phyloP scores from a whole-genome alignment of 2,329 filamentous ascomycete genomes.

The Talaromyces sp. region DNA sequence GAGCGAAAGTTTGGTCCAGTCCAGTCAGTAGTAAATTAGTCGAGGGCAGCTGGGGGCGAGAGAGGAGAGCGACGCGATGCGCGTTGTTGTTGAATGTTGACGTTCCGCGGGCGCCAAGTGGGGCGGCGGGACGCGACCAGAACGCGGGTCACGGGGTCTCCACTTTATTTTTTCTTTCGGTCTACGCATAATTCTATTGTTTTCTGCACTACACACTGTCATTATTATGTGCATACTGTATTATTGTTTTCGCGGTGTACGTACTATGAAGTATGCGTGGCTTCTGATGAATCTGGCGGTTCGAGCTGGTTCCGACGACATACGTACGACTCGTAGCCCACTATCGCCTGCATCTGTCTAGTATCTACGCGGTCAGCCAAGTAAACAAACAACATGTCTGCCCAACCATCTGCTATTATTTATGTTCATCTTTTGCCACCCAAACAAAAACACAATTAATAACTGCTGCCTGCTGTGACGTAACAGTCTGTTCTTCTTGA shows the following conservation, averaged over 20 bases:
- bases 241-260: no score
- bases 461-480: not conserved
- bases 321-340: not conserved
- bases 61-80: not conserved
- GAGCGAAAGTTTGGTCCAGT: not conserved
- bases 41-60: not conserved
- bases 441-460: not conserved
- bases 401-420: not conserved
- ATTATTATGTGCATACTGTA: not conserved
- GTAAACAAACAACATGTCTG: not conserved
- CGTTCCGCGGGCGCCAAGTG: not conserved
- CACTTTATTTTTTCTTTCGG: not conserved
- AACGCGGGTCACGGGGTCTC: not conserved
- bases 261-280: not conserved
- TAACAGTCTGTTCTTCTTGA: not conserved
- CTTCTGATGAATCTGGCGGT: not conserved
- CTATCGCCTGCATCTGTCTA: no score
- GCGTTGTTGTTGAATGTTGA: slow-evolving; percentile 2
- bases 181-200: not conserved
- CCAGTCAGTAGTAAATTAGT: not conserved
- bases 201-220: not conserved
- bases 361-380: not conserved
- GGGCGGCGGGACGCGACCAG: not conserved
- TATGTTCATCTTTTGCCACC: not conserved
- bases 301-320: not conserved